Evolutionary conservation across 768 basidiomycete genomes (phyloP).

Genomic region (Heimioporus sp.): DNA sequence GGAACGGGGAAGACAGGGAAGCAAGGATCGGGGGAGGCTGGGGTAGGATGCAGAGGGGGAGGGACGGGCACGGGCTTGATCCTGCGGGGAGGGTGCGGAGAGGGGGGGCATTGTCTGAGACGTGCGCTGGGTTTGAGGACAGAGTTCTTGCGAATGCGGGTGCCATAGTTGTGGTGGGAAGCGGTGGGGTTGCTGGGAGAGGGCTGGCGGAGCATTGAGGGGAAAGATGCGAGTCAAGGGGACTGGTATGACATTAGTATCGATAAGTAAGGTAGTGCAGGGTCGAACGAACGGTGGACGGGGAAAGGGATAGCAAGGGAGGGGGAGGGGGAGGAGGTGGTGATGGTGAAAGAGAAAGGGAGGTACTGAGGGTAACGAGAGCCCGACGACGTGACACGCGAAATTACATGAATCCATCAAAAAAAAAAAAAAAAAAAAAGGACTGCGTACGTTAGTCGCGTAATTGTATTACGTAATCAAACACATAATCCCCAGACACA

Average conservation of each 20-base stretch:
- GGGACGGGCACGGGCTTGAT: constrained; percentile 32
- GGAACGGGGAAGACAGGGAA: constrained; percentile 56
- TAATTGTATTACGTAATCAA: constrained; percentile 27
- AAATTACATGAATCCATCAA: constrained; percentile 32
- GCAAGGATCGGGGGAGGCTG: constrained; percentile 15
- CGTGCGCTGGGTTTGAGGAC: constrained; percentile 52
- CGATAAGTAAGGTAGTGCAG: not conserved
- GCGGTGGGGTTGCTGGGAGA: constrained; percentile 8
- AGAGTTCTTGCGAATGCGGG: constrained; percentile 52
- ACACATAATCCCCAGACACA: constrained; percentile 12
- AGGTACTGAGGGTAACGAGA: constrained; percentile 14
- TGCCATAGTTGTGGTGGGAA: constrained; percentile 46
- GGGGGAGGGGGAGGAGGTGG: constrained; percentile 16
- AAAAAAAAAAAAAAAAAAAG: constrained; percentile 27
- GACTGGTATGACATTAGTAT: constrained; percentile 20
- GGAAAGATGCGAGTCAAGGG: constrained; percentile 14
- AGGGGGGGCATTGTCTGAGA: constrained; percentile 44
- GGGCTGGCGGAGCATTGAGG: constrained; percentile 8
- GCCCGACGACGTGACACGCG: constrained; percentile 27
- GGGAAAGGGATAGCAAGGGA: not conserved
- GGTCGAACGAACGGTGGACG: too few relatives aligned
- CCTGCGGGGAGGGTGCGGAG: constrained; percentile 32
- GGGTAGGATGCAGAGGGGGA: constrained; percentile 17
- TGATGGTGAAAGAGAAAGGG: constrained; percentile 30
- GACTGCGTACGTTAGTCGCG: constrained; percentile 28